These are phyloP conservation scores for Podaxis sp. DNA, from an alignment of 768 basidiomycete species.

Conservation along the genomic window DNA sequence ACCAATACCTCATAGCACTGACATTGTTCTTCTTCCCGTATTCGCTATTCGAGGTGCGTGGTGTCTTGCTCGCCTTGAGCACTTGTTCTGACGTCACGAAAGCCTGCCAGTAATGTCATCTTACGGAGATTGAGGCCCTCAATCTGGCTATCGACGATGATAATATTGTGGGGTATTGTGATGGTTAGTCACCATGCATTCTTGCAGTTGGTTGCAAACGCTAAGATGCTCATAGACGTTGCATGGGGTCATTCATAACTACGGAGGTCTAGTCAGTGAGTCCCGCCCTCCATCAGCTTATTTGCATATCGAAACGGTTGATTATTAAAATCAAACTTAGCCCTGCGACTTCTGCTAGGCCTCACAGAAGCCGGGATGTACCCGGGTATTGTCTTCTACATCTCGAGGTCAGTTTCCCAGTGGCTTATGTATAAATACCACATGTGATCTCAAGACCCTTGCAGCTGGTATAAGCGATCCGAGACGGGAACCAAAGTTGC, in stretches of 20 bases:
- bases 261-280: conserved; percentile 61
- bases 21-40: conserved; percentile 81
- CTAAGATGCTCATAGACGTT: conserved; percentile 42
- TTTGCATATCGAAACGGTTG: neutral
- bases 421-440: neutral
- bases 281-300: conserved; percentile 4
- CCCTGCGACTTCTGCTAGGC: conserved; percentile 63
- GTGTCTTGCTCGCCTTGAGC: no score
- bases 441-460: neutral
- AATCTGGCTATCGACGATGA: conserved; percentile 59
- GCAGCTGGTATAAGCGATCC: conserved; percentile 77
- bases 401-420: conserved; percentile 45
- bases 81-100: conserved; percentile 7
- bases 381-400: conserved; percentile 61
- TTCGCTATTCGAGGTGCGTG: conserved; percentile 61
- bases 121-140: conserved; percentile 63
- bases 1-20: conserved; percentile 65
- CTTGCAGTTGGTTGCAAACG: neutral
- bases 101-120: conserved; percentile 66
- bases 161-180: conserved; percentile 47
- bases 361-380: conserved; percentile 59
- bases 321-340: conserved; percentile 28
- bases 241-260: conserved; percentile 62
- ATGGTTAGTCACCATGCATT: conserved; percentile 33
- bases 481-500: conserved; percentile 75